A percentile compares a stretch with the other conserved stretches of the same genome.
These are phyloP conservation scores for Nemania sp. DNA, from an alignment of 2,329 filamentous ascomycete genomes.

Conservation along the genomic window DNA sequence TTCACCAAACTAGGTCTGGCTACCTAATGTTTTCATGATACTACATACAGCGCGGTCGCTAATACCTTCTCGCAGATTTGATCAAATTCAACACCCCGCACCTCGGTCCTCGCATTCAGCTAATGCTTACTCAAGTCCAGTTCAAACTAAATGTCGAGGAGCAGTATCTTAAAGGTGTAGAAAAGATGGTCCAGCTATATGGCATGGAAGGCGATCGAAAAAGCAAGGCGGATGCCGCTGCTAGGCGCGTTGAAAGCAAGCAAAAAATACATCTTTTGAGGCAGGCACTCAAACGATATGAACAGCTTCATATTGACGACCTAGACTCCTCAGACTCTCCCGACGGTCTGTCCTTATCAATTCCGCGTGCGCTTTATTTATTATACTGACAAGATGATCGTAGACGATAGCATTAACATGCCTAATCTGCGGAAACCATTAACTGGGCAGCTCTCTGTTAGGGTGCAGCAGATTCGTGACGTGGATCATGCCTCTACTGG, in stretches of 20 bases:
- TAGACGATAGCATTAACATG: conserved; percentile 96
- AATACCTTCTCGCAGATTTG: conserved; percentile 72
- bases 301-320: conserved; percentile 90
- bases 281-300: conserved; percentile 95
- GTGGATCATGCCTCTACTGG: conserved; percentile 91
- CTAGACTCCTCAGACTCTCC: conserved; percentile 81
- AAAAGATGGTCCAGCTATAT: conserved; percentile 99
- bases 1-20: conserved; percentile 92
- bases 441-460: conserved; percentile 87
- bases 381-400: conserved; percentile 34
- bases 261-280: conserved; percentile 97
- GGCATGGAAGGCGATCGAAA: conserved; percentile 97
- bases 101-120: conserved; percentile 95
- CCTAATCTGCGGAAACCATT: conserved; percentile 97
- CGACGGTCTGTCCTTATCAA: conserved; percentile 73
- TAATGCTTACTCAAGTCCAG: conserved; percentile 98
- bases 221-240: conserved; percentile 92
- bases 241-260: conserved; percentile 90
- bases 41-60: too few relatives aligned
- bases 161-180: conserved; percentile 97
- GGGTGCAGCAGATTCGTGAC: conserved; percentile 89
- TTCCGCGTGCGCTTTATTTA: not conserved
- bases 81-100: conserved; percentile 99
- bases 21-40: conserved; percentile 4
- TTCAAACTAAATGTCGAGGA: conserved; percentile 99